phyloP scores from a whole-genome alignment of 1,139 yeast species.

The Pneumocystis jirovecii region DNA sequence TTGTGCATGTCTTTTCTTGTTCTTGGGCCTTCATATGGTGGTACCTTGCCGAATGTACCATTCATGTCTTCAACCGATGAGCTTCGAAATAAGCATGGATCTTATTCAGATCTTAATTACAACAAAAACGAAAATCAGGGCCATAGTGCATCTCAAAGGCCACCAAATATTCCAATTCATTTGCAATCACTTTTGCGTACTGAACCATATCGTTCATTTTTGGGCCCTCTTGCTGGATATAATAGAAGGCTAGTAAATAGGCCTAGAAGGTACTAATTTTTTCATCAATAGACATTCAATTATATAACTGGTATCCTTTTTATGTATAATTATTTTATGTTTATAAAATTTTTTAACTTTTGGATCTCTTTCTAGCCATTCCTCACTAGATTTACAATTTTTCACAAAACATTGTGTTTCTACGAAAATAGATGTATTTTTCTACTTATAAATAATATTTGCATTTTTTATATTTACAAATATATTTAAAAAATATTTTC shows the following conservation, averaged over 20 bases:
- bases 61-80: not conserved
- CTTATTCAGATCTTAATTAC: not conserved
- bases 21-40: not conserved
- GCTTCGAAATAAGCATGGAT: not conserved
- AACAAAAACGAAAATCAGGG: not conserved
- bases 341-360: not conserved
- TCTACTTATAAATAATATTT: not conserved
- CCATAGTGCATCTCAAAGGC: not conserved
- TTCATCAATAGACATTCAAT: not conserved
- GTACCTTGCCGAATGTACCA: not conserved
- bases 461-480: not conserved
- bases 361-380: not conserved
- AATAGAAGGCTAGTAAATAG: not conserved
- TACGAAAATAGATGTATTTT: not conserved
- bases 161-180: not conserved
- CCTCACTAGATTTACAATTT: too few relatives aligned
- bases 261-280: not conserved
- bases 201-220: not conserved
- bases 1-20: not conserved
- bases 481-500: not conserved
- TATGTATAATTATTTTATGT: not conserved
- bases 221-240: not conserved
- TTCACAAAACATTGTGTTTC: not conserved
- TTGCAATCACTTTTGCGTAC: not conserved
- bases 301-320: not conserved